A percentile compares a stretch with the other conserved stretches of the same genome.
phyloP scores from a whole-genome alignment of 768 basidiomycete genomes.

The Tylopilus sp. region DNA sequence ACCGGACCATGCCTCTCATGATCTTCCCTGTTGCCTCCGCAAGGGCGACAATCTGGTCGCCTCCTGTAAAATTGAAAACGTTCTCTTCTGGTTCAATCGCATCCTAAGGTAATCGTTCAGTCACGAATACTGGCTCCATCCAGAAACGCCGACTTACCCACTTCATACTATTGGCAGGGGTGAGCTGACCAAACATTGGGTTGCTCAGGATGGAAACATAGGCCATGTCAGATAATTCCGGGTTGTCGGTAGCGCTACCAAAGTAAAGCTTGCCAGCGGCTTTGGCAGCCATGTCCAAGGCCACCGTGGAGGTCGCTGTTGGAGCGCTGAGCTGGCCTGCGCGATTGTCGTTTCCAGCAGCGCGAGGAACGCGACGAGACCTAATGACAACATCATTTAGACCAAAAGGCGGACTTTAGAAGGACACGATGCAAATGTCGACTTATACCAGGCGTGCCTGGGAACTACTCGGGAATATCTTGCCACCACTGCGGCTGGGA shows the following conservation, averaged over 20 bases:
- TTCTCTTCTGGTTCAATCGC: conserved; percentile 23
- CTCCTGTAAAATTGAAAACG: conserved; percentile 20
- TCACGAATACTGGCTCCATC: background rate
- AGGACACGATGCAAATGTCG: too few species aligned
- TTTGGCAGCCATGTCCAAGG: conserved; percentile 36
- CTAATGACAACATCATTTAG: conserved; percentile 1
- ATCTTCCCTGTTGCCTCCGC: conserved; percentile 18
- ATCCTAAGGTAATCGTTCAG: background rate
- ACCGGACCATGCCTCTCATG: conserved; percentile 12
- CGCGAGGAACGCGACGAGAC: conserved; percentile 5
- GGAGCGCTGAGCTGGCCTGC: background rate
- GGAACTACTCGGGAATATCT: conserved; percentile 1
- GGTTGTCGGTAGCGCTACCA: conserved; percentile 46
- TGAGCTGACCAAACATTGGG: conserved; percentile 18
- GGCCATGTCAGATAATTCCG: conserved; percentile 37
- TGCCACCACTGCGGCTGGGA: background rate
- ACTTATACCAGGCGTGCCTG: background rate
- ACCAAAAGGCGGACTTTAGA: too few species aligned
- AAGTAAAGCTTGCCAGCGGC: conserved; percentile 44
- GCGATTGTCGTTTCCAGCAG: background rate
- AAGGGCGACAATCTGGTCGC: conserved; percentile 20
- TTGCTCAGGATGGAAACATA: conserved; percentile 9
- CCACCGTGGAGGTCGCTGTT: background rate
- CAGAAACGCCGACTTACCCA: conserved; percentile 13
- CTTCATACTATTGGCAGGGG: conserved; percentile 19